phyloP scores from a whole-genome alignment of 306 rosid genomes.

The Clitoria ternatea region DNA sequence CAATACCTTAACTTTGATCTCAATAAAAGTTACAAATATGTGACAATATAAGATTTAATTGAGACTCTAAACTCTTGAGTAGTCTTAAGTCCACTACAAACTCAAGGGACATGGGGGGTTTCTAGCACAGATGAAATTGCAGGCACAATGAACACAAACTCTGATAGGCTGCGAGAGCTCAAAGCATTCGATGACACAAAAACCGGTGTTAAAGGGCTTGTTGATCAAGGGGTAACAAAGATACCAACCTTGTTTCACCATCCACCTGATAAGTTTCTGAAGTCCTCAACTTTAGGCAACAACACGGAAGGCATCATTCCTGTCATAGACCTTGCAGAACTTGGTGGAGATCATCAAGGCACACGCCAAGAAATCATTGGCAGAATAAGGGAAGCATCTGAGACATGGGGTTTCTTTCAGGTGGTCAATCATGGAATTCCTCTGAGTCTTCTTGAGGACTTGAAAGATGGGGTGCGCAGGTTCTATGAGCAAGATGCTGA shows the following conservation, averaged over 20 bases:
- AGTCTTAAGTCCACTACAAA: background rate
- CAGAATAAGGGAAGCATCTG: conserved; percentile 25
- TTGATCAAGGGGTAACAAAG: conserved; percentile 20
- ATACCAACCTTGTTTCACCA: conserved; percentile 29
- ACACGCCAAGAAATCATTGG: background rate
- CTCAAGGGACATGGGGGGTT: background rate
- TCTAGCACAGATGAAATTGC: background rate
- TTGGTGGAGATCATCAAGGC: background rate
- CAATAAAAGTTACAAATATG: no score
- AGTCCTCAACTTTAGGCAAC: conserved; percentile 17
- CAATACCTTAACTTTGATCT: no score
- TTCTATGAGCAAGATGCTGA: conserved; percentile 28
- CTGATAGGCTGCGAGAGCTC: conserved; percentile 9
- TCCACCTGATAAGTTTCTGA: background rate
- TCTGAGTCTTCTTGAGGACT: background rate
- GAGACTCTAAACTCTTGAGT: no score
- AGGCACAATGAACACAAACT: background rate
- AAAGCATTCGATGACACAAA: conserved; percentile 31
- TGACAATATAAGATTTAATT: no score
- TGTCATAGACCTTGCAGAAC: conserved; percentile 16
- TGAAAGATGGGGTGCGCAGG: conserved; percentile 22
- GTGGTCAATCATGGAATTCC: conserved; percentile 31
- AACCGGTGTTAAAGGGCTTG: conserved; percentile 31
- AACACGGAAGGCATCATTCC: conserved; percentile 9
- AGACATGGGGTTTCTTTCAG: conserved; percentile 35